Conservation (phyloP, 202 grass and related monocot species). For the Cymbopogon flexuosus region DNA sequence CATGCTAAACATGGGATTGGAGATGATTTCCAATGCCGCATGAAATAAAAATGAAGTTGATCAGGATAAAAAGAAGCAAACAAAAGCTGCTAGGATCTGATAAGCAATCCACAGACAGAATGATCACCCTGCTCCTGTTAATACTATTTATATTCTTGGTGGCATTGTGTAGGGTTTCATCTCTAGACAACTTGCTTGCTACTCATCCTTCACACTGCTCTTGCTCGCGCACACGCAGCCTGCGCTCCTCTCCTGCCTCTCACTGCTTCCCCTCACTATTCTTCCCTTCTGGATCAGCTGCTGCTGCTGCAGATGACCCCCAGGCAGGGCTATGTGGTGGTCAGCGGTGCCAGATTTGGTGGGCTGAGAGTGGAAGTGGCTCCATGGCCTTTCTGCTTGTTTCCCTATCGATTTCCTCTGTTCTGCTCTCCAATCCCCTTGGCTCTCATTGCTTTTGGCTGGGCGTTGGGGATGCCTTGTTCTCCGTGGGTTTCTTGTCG, state of each 20-base stretch:
- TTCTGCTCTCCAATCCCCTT: neutral
- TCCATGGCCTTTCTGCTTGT: neutral
- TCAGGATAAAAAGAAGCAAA: constrained; percentile 21
- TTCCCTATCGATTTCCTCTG: neutral
- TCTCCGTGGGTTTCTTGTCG: neutral
- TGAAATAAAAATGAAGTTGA: neutral
- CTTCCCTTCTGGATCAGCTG: neutral
- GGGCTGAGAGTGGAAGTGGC: neutral
- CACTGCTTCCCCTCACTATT: neutral
- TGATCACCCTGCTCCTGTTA: neutral
- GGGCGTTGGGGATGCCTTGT: neutral
- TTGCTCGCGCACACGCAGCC: neutral
- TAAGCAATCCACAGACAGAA: neutral
- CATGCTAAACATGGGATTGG: neutral
- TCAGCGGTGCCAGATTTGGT: no score
- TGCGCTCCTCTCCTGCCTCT: neutral
- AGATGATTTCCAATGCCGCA: neutral
- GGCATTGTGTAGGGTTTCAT: neutral
- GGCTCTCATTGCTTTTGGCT: neutral
- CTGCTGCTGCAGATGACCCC: neutral
- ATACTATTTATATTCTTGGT: neutral
- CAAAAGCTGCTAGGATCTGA: neutral
- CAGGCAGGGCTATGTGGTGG: no score
- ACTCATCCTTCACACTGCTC: neutral
- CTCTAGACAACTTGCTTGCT: neutral